Evolutionary conservation across 352 stramenopile genomes (phyloP), one percentile per base, ranked within the genome.

Genomic region (Blastocystis sp.): DNA sequence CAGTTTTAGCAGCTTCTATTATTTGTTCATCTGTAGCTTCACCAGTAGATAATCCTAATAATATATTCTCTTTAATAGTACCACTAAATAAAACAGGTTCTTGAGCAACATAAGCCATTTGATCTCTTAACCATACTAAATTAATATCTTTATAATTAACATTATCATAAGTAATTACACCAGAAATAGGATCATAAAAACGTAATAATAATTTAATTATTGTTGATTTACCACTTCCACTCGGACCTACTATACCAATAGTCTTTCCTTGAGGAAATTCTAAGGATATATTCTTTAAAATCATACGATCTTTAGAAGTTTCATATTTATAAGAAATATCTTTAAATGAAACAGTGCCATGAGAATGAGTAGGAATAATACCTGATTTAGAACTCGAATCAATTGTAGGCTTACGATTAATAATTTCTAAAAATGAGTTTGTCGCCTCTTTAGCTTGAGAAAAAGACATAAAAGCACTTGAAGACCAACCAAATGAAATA

Each of bases 61-160:
- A 69, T 33, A 89, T 81, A 39, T 84, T 84, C 57, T 77, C 77
- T 27, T 73, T 57, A 45, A 77, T 78, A 10, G 68, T 75, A 48
- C 67, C 73, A 18, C 76, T 70, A 48, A 95, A 94, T 7, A 95
- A 69, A n/a, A 73, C 72, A 2, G 84, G 84, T 69, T 94, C 83
- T 58, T 94, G 86, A 0, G 68, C 70, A 2, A 95, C 82, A 46
- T 83, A 75, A 13, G 80, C 74, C 62, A 96, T 75, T 31, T 75
- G 47, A 6, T 64, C 54, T 16, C 77, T 59, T 70, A 46, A 47
- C 59, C 3, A 83, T 70, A 28, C 65, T 21, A 41, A 58, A 9
- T 37, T 52, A 16, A 62, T 16, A 2, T 13, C 13, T 1, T 4
- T 27, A 27, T 52, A 37, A 34, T 62, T 30, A 6, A 19, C 16